phyloP scores from a whole-genome alignment of 441 rosid genomes.

The Populus hybrid region DNA sequence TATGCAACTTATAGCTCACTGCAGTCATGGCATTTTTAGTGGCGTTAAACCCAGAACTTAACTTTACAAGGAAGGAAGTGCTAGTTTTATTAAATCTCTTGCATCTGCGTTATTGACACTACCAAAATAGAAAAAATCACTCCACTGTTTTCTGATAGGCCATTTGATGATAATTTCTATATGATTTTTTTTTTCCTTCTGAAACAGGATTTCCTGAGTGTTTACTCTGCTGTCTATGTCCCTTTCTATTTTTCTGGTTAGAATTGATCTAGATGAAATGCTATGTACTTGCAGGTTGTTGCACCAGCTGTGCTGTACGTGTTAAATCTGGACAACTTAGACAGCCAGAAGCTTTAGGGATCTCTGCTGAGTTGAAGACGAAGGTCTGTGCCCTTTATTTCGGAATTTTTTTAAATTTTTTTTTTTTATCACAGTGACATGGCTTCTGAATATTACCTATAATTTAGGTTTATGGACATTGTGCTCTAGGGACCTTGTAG shows the following conservation, averaged over 20 bases:
- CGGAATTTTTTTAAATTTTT: background rate
- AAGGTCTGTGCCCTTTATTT: conserved; percentile 13
- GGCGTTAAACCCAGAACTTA: background rate
- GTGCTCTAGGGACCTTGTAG: background rate
- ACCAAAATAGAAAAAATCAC: background rate
- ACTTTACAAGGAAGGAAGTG: background rate
- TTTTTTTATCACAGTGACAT: no score
- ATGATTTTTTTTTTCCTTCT: background rate
- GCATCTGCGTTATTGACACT: background rate
- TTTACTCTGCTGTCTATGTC: background rate
- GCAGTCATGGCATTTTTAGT: background rate
- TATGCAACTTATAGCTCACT: no score
- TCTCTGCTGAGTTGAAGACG: conserved; percentile 57
- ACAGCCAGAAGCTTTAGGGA: conserved; percentile 96
- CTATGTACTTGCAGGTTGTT: conserved; percentile 63
- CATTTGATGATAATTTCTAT: background rate
- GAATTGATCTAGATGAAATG: conserved; percentile 10
- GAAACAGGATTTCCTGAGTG: background rate
- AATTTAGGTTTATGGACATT: no score
- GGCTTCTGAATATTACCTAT: no score
- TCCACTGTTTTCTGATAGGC: background rate
- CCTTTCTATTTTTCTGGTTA: background rate
- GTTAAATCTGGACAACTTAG: conserved; percentile 81
- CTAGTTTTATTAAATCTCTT: background rate
- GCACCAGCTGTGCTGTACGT: conserved; percentile 95